phyloP scores from a whole-genome alignment of 2,329 filamentous ascomycete species.

The Pseudocercospora vitis region DNA sequence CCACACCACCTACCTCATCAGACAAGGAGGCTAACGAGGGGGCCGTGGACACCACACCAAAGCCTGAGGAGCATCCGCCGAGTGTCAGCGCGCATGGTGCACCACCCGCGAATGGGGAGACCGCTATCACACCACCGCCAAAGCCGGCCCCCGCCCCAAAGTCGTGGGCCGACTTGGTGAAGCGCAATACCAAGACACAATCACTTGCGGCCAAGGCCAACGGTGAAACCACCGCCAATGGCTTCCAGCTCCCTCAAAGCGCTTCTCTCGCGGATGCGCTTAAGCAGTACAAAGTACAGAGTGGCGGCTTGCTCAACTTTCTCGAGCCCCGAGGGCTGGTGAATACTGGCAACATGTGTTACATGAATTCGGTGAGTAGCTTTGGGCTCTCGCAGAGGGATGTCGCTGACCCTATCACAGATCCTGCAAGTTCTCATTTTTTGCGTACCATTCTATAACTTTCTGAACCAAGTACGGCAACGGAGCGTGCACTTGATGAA shows the following conservation, averaged over 20 bases:
- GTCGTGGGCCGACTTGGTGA: conserved; percentile 69
- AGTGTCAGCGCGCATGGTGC: conserved; percentile 18
- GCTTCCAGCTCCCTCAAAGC: conserved; percentile 43
- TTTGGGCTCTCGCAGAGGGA: neutral
- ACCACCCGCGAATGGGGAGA: conserved; percentile 41
- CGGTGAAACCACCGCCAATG: conserved; percentile 29
- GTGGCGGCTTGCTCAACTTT: conserved; percentile 69
- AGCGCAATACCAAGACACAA: conserved; percentile 46
- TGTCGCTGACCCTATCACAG: conserved; percentile 47
- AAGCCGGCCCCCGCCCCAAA: conserved; percentile 43
- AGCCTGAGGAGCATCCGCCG: conserved; percentile 13
- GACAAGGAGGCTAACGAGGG: conserved; percentile 34
- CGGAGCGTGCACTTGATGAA: conserved; percentile 89
- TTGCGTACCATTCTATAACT: conserved; percentile 91
- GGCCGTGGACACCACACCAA: conserved; percentile 18
- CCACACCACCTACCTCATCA: conserved; percentile 38
- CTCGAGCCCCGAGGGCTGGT: conserved; percentile 90
- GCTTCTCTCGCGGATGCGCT: conserved; percentile 73
- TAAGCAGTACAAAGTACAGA: conserved; percentile 67
- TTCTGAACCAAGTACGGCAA: conserved; percentile 82
- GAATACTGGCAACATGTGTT: conserved; percentile 99
- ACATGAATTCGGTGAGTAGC: conserved; percentile 95
- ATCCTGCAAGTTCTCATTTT: conserved; percentile 94
- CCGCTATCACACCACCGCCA: conserved; percentile 45
- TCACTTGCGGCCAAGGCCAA: conserved; percentile 36